Evolutionary conservation across 2,329 filamentous ascomycete genomes (phyloP).

Genomic region (Chaetomiaceae sp.): DNA sequence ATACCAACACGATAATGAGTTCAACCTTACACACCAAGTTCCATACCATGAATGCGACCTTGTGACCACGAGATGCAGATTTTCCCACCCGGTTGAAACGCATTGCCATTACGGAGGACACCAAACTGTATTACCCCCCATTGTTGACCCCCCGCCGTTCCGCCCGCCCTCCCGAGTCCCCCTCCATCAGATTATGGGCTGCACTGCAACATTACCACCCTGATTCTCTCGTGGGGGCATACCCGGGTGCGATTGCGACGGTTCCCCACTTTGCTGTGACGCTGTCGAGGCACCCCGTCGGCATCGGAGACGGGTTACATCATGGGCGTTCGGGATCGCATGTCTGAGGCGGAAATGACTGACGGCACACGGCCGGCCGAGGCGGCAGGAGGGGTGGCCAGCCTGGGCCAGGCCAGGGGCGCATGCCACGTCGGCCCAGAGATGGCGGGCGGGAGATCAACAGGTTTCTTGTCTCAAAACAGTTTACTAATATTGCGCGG

Average conservation of each 20-base stretch:
- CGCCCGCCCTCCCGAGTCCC: neutral
- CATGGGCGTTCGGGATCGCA: conserved; percentile 13
- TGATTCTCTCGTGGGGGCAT: neutral
- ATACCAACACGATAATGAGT: conserved; percentile 10
- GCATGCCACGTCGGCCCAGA: neutral
- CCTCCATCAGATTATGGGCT: conserved; percentile 1
- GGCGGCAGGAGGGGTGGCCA: too few species aligned
- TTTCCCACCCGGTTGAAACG: neutral
- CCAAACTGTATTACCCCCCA: too few species aligned
- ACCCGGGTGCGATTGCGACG: neutral
- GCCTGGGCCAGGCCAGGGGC: too few species aligned
- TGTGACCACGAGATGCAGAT: conserved; percentile 1
- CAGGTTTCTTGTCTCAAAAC: conserved; percentile 2
- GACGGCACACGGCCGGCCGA: conserved; percentile 3
- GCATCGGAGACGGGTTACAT: conserved; percentile 11
- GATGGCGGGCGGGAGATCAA: conserved; percentile 8
- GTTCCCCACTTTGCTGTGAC: conserved; percentile 7
- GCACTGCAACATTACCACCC: conserved; percentile 3
- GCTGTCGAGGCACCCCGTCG: neutral
- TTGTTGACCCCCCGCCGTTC: too few species aligned
- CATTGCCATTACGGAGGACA: too few species aligned
- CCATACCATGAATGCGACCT: neutral
- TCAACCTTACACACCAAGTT: neutral
- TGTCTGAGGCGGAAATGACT: conserved; percentile 18
- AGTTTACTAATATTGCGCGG: neutral